Evolutionary conservation across 2,329 filamentous ascomycete genomes (phyloP).

Genomic region (Penicillium paneum): DNA sequence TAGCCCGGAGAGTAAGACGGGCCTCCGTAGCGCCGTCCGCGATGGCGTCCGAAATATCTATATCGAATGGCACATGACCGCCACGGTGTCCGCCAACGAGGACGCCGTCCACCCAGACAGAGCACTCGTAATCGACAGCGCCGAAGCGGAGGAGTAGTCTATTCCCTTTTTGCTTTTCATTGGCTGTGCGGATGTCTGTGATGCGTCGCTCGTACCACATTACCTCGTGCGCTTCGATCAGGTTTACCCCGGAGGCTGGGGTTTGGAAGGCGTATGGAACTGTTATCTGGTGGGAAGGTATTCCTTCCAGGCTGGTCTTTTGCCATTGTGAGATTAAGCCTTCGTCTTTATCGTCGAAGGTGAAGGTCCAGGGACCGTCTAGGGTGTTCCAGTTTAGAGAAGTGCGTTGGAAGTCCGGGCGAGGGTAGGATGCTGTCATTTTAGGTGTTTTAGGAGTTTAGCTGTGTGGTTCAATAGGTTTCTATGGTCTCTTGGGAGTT

Average conservation of each 20-base stretch:
- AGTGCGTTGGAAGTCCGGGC: slow-evolving; percentile 61
- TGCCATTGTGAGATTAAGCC: slow-evolving; percentile 57
- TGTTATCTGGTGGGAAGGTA: slow-evolving; percentile 52
- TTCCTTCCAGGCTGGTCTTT: slow-evolving; percentile 37
- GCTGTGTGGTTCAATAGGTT: not conserved
- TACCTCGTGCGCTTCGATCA: slow-evolving; percentile 62
- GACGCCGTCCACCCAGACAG: slow-evolving; percentile 56
- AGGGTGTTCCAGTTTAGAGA: slow-evolving; percentile 58
- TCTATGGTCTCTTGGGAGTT: not conserved
- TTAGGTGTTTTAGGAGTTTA: not conserved
- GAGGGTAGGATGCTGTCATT: slow-evolving; percentile 50
- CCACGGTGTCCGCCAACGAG: slow-evolving; percentile 54
- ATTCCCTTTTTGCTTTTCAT: slow-evolving; percentile 43
- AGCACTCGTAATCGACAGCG: slow-evolving; percentile 51
- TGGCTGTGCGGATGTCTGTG: slow-evolving; percentile 47
- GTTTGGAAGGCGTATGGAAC: slow-evolving; percentile 66
- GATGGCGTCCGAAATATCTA: slow-evolving; percentile 53
- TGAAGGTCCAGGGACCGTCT: slow-evolving; percentile 62
- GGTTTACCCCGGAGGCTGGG: slow-evolving; percentile 60
- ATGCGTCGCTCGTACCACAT: slow-evolving; percentile 63
- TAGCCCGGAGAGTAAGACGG: slow-evolving; percentile 56
- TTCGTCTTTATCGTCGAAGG: slow-evolving; percentile 63
- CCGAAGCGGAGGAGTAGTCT: slow-evolving; percentile 47
- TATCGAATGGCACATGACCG: slow-evolving; percentile 60
- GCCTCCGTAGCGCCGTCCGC: slow-evolving; percentile 19